Evolutionary conservation across 306 rosid species (phyloP), one percentile per base, ranked within the genome.

Genomic region (Vigna mungo): DNA sequence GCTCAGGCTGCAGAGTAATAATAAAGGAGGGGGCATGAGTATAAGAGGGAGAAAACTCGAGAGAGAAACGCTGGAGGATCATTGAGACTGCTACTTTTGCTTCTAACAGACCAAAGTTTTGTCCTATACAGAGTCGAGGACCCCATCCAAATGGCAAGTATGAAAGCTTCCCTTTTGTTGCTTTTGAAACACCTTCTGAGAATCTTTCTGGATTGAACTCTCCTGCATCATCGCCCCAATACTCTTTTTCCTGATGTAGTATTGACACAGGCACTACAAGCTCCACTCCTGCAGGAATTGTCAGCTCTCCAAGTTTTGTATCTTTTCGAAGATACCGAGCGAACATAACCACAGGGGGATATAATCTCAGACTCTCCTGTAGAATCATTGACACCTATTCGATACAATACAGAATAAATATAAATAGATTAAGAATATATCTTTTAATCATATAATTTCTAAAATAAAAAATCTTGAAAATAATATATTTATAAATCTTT

Each of bases 141-240:
- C 86, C 86, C 83, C 83, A 78, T 78, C 86, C 86, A 78, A 82
- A 78, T 25, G 82, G 83, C 56, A 82, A 11, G 79, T 82, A 82
- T n/a, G 66, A 64, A 65, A 82, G 64, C 59, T 77, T 82, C n/a
- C 85, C 82, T 1, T 71, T 77, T 55, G 85, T 82, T 64, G 79
- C 85, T 66, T 82, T 82, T 25, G 85, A 82, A 11, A 82, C 85
- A 48, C 85, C 85, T 77, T 77, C 82, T 0, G 79, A 36, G 51
- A 82, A 82, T 72, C 82, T 82, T 15, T 72, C 80, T 9, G 86
- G 86, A 2, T 82, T 78, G 72, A 82, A 82, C 7, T 82, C 80
- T 37, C 25, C 37, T 14, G 86, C 76, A 66, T 82, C 82, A 41
- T 82, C 83, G 0, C 86, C 82, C 86, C 83, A 82, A 66, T 72